Conservation (phyloP, 2,329 filamentous ascomycete species). For the Pyricularia grisea region DNA sequence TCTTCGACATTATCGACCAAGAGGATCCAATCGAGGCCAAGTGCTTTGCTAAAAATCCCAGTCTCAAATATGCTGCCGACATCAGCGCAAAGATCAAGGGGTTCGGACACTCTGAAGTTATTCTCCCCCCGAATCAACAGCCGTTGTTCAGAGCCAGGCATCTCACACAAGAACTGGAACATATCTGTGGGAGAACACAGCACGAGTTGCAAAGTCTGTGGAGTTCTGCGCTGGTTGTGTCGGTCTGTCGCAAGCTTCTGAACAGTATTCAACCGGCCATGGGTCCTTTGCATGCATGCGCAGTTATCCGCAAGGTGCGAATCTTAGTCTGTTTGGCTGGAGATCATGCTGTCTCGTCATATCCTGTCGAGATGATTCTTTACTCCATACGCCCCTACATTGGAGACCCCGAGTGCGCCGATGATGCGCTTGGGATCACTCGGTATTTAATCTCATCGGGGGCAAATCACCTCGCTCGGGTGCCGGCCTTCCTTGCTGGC, state of each 20-base stretch:
- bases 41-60: slow-evolving; percentile 49
- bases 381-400: slow-evolving; percentile 72
- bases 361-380: slow-evolving; percentile 84
- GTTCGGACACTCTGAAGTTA: slow-evolving; percentile 54
- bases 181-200: slow-evolving; percentile 65
- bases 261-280: slow-evolving; percentile 74
- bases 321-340: slow-evolving; percentile 74
- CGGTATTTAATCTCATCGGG: slow-evolving; percentile 74
- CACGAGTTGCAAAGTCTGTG: slow-evolving; percentile 59
- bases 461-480: slow-evolving; percentile 48
- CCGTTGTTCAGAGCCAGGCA: slow-evolving; percentile 76
- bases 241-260: slow-evolving; percentile 67
- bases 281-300: slow-evolving; percentile 78
- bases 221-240: slow-evolving; percentile 65
- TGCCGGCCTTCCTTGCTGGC: slow-evolving; percentile 71
- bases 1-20: slow-evolving; percentile 70
- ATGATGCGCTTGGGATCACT: slow-evolving; percentile 79
- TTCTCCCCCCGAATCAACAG: slow-evolving; percentile 71
- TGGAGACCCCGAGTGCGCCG: slow-evolving; percentile 75
- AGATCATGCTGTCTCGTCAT: slow-evolving; percentile 60
- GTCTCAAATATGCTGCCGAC: slow-evolving; percentile 50
- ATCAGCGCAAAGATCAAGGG: slow-evolving; percentile 60
- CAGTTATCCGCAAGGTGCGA: slow-evolving; percentile 76
- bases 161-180: slow-evolving; percentile 64
- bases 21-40: slow-evolving; percentile 61